phyloP scores from a whole-genome alignment of 1,284 basidiomycete species.

The Schizophyllum commune region DNA sequence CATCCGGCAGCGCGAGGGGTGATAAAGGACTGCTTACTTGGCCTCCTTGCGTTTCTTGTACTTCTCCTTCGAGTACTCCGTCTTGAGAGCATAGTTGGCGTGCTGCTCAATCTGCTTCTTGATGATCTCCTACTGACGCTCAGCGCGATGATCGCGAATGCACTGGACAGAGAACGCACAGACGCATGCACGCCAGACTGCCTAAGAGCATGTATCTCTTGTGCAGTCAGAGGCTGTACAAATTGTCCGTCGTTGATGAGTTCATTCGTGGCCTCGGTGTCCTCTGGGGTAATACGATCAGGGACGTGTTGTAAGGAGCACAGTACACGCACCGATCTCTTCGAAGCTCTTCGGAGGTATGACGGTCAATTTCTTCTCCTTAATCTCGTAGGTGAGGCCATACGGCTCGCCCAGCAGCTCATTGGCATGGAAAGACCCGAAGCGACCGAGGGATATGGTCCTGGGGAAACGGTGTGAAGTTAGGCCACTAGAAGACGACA shows the following conservation, averaged over 20 bases:
- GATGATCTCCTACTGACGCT: conserved; percentile 75
- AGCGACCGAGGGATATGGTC: conserved; percentile 59
- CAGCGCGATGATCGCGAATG: conserved; percentile 8
- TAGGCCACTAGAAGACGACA: not conserved
- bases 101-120: conserved; percentile 88
- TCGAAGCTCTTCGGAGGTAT: conserved; percentile 57
- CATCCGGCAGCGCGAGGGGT: conserved; percentile 1
- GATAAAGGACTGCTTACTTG: conserved; percentile 51
- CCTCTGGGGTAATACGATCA: conserved; percentile 44
- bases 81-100: conserved; percentile 85
- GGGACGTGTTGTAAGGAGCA: not conserved
- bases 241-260: conserved; percentile 76
- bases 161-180: conserved; percentile 31
- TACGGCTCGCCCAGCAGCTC: conserved; percentile 68
- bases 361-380: conserved; percentile 55
- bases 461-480: conserved; percentile 30
- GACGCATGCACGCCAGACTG: conserved; percentile 68
- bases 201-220: conserved; percentile 79
- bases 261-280: conserved; percentile 87
- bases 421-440: conserved; percentile 64
- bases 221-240: conserved; percentile 70
- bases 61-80: conserved; percentile 95
- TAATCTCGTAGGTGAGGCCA: conserved; percentile 73
- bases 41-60: conserved; percentile 93
- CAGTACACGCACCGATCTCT: conserved; percentile 53